Base-by-base conservation (phyloP, 495 filamentous ascomycete species). In the Aspergillus bertholletiae region DNA sequence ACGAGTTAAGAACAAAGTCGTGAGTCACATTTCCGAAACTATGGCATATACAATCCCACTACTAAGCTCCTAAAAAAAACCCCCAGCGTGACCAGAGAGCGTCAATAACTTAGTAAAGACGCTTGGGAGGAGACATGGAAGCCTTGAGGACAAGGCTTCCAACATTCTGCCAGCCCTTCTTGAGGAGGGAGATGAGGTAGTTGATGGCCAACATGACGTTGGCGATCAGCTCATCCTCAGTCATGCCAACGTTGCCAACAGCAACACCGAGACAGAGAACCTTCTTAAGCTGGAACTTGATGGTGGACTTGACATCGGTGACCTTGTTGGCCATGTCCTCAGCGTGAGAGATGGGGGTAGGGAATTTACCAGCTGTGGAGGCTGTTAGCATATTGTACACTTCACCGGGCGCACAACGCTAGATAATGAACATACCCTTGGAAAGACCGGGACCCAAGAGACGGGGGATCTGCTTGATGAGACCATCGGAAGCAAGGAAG, bases 241-340 rank as follows among this genome's bases (percentile, higher is more conserved):
- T 88, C 94, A 98, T 97, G 64, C 86, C 90, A 58, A 98, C 95
- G 76, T 98, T 95, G 67, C 94, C 94, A 62, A 98, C 89, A 63
- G 94, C 94, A 65, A 97, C 94, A 85, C 95, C 94, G 79, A 98
- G 88, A 82, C 94, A 98, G 59, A 98, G 84, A 66, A 98, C 94
- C 88, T 98, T 98, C 89, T 97, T 98, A 62, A 98, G 84, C 83
- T 98, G 94, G 85, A 98, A 98, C 85, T 98, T 98, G 84, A 98
- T 97, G 69, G 95, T 98, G 57, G 91, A 94, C 87, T 96, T 96
- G 83, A 98, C 94, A 72, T 98, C 94, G 80, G 74, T 95, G 79
- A 97, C 88, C 86, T 96, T 97, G 81, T 75, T 81, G 74, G 77
- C 80, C 61, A 98, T 85, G 69, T 97, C 94, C 70, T 98, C 94